Conservation (phyloP, 306 rosid species). For the Neltuma alba region DNA sequence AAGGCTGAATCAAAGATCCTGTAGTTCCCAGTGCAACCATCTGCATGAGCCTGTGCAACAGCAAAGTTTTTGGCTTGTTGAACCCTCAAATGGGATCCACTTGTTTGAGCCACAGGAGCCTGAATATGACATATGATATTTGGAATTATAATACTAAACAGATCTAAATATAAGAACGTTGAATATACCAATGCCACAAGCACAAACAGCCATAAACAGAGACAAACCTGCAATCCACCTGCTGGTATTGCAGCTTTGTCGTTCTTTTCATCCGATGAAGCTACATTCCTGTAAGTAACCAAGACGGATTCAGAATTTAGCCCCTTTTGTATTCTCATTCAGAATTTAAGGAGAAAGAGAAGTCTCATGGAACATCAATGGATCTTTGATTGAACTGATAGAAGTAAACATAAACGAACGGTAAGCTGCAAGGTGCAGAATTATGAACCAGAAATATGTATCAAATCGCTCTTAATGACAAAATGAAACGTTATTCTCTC, state of each 20-base stretch:
- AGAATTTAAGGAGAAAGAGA: background rate
- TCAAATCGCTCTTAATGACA: background rate
- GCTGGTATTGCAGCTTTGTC: conserved; percentile 14
- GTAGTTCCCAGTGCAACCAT: conserved; percentile 64
- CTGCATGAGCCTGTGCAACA: conserved; percentile 57
- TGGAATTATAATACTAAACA: background rate
- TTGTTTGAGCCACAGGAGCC: conserved; percentile 38
- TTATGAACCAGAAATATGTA: background rate
- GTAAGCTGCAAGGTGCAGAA: background rate
- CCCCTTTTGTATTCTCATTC: background rate
- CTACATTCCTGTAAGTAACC: conserved; percentile 7
- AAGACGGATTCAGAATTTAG: background rate
- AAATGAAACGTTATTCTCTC: background rate
- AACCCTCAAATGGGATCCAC: conserved; percentile 36
- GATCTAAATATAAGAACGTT: background rate
- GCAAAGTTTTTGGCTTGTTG: conserved; percentile 56
- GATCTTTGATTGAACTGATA: background rate
- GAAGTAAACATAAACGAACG: too few relatives aligned
- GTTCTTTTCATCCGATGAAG: conserved; percentile 31
- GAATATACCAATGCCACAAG: background rate
- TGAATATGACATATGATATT: conserved; percentile 18
- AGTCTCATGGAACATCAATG: background rate
- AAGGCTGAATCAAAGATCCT: conserved; percentile 58
- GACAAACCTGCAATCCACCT: conserved; percentile 11
- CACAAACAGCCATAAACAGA: background rate